Conservation (phyloP, 208 protist genomes). For the Acanthamoeba royreba region DNA sequence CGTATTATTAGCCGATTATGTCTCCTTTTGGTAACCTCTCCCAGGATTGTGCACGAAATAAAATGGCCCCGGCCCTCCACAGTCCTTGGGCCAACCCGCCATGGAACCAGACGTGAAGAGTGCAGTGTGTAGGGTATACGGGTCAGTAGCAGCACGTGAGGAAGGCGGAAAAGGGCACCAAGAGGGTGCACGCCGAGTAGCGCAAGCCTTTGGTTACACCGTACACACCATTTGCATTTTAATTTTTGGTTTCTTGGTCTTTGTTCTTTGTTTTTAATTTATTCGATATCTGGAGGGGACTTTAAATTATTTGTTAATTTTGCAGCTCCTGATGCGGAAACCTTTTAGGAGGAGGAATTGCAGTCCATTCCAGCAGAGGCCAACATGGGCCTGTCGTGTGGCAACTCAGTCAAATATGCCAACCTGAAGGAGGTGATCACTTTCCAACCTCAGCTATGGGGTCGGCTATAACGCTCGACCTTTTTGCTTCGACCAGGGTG, state of each 20-base stretch:
- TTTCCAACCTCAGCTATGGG: not conserved
- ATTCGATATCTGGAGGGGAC: too few relatives aligned
- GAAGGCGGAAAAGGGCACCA: not conserved
- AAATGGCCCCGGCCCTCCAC: too few relatives aligned
- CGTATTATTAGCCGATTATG: too few relatives aligned
- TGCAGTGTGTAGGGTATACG: not conserved
- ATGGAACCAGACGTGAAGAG: too few relatives aligned
- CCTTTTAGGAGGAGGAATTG: not conserved
- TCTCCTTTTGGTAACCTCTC: too few relatives aligned
- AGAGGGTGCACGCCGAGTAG: not conserved
- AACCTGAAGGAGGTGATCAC: not conserved
- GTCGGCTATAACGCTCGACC: not conserved
- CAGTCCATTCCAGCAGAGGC: not conserved
- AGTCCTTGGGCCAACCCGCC: too few relatives aligned
- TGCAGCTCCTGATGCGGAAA: not conserved
- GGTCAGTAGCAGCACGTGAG: not conserved
- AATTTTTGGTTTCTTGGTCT: not conserved
- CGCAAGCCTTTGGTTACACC: not conserved
- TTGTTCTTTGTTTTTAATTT: not conserved
- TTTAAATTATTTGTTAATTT: too few relatives aligned
- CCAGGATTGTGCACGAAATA: too few relatives aligned
- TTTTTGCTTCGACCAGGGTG: not conserved
- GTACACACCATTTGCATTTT: not conserved
- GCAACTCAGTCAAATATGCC: constrained; percentile 12
- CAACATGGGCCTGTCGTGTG: constrained; percentile 8